Evolutionary conservation across 371 early-diverging fungal genomes (phyloP), one percentile per base, ranked within the genome.

Genomic region (Catenaria anguillulae): DNA sequence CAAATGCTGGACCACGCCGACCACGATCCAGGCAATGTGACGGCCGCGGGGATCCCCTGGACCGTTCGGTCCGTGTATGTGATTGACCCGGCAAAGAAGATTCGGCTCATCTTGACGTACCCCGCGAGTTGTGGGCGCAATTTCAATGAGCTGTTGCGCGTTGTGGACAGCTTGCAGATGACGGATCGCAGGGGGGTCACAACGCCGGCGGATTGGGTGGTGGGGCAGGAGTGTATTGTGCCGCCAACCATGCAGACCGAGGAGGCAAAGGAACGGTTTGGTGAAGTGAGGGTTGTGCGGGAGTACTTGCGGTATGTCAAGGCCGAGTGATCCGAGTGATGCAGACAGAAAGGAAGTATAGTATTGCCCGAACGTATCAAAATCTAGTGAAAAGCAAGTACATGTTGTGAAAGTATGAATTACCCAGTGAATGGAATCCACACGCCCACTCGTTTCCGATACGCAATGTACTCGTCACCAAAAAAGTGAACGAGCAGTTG

Each of bases 11-110:
- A 96, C 72, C 76, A 68, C 35, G 64, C 61, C 31, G 64, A 81
- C 68, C 86, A 92, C 75, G 97, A 93, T 71, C 71, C 84, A 42
- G 86, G 90, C 69, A 93, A 54, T 4, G 26, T 15, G 54, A 8
- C 33, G 33, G 8, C 54, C 8, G 6, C 54, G 6, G 15, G 15
- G 31, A 77, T 93, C 64, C 93, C 94, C 3, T 85, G 92, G 73
- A 96, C 97, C 36, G 89, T 94, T 64, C 88, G 97, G 61, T 84
- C 88, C 33, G 94, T 96, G 45, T 96, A 93, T 74, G 80, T 96
- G 67, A 84, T 96, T 56, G 97, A 92, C 74, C 90, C 93, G 65
- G 80, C 83, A 66, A 89, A 93, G 83, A 81, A 75, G 42, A 87
- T 96, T 70, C 88, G 97, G 45, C 73, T 90, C 56, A 89, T 83